Conservation (phyloP, 169 alveolate species). For the Plasmodium coatneyi region DNA sequence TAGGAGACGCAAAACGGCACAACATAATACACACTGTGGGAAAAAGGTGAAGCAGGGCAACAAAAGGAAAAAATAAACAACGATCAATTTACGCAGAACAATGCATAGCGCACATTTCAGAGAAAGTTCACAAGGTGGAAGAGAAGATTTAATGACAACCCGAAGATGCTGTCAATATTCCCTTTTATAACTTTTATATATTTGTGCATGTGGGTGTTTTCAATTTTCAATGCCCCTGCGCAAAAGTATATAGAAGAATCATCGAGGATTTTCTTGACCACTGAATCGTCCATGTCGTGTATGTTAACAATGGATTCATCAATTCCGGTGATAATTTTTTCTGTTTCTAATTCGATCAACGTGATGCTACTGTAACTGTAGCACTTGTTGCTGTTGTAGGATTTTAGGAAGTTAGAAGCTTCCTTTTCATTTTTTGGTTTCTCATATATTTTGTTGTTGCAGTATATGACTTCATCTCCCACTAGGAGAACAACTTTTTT, state of each 20-base stretch:
- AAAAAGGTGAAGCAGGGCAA: not conserved
- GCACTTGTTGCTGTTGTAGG: constrained; percentile 41
- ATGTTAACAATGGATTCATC: constrained; percentile 45
- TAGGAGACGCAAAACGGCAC: not conserved
- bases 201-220: constrained; percentile 38
- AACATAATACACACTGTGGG: not conserved
- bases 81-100: not conserved
- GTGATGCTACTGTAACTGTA: constrained; percentile 61
- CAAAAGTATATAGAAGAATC: constrained; percentile 50
- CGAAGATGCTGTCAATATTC: constrained; percentile 66
- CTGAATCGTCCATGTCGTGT: constrained; percentile 26
- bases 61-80: not conserved
- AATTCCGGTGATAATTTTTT: constrained; percentile 50
- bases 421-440: constrained; percentile 57
- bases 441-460: constrained; percentile 56
- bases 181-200: constrained; percentile 48
- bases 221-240: constrained; percentile 72
- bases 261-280: constrained; percentile 13
- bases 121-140: constrained; percentile 43
- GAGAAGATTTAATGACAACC: constrained; percentile 46
- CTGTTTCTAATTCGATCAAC: constrained; percentile 24
- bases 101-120: not conserved
- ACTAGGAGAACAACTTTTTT: constrained; percentile 42
- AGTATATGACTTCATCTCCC: constrained; percentile 69
- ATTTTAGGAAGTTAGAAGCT: constrained; percentile 51